A percentile compares a stretch with the other conserved stretches of the same genome.
Conservation (phyloP, 495 filamentous ascomycete species). For the Endocarpon pusillum region DNA sequence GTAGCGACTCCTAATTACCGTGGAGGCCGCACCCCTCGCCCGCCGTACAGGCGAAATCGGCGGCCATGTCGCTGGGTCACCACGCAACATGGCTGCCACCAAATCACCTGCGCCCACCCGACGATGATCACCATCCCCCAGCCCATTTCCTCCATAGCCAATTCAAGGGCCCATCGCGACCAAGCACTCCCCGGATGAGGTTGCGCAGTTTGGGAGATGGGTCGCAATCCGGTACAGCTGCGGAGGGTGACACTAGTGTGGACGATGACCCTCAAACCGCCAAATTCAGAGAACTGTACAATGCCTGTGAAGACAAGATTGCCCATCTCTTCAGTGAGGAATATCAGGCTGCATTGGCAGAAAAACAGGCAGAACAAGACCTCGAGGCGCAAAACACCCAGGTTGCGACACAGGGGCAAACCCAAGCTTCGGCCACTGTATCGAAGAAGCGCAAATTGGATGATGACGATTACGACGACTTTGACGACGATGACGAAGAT, state of each 20-base stretch:
- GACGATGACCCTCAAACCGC: conserved; percentile 51
- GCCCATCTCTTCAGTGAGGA: conserved; percentile 37
- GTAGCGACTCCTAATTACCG: too few species aligned
- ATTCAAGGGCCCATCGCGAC: conserved; percentile 25
- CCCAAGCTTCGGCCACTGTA: too few species aligned
- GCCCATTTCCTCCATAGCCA: conserved; percentile 32
- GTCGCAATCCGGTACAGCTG: conserved; percentile 27
- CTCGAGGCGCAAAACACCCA: conserved; percentile 17
- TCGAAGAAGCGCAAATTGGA: conserved; percentile 56
- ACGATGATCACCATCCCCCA: conserved; percentile 28
- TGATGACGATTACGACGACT: conserved; percentile 67
- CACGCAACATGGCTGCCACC: conserved; percentile 30
- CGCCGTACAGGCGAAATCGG: conserved; percentile 31
- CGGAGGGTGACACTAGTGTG: conserved; percentile 29
- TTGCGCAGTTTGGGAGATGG: conserved; percentile 31
- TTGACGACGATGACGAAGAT: conserved; percentile 73
- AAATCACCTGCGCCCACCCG: conserved; percentile 29
- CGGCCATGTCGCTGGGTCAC: conserved; percentile 35
- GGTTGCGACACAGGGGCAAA: conserved; percentile 23
- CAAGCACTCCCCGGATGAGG: conserved; percentile 32
- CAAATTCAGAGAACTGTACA: conserved; percentile 43
- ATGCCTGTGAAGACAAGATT: conserved; percentile 41
- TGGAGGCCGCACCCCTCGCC: conserved; percentile 31
- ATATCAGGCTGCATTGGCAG: conserved; percentile 15
- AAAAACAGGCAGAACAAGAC: conserved; percentile 15